Evolutionary conservation across 2,329 filamentous ascomycete species (phyloP), one percentile per base, ranked within the genome.

Genomic region (Microthyrium microscopicum): DNA sequence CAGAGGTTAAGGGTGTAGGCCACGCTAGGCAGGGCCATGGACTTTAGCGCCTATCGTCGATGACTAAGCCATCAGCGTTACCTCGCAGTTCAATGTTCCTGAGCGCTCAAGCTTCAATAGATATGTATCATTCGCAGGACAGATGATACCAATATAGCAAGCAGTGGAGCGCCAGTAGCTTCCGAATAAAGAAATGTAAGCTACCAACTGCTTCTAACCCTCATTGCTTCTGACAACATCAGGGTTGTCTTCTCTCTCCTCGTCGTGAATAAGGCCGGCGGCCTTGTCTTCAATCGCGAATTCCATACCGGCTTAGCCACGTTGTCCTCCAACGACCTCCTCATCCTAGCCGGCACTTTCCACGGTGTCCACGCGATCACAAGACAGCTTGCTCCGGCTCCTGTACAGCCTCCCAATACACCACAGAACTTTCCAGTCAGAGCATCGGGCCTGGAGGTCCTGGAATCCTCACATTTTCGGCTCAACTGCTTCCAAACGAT

Each of bases 201-300:
- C n/a, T n/a, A n/a, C n/a, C n/a, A n/a, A n/a, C n/a, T n/a, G n/a
- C n/a, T n/a, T n/a, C n/a, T n/a, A n/a, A n/a, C n/a, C n/a, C n/a
- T n/a, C n/a, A n/a, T n/a, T n/a, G n/a, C n/a, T n/a, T n/a, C n/a
- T n/a, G n/a, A n/a, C n/a, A n/a, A n/a, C n/a, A n/a, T 26, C 45
- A 95, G 85, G 89, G 81, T 84, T 44, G 79, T 98, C 55, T 89
- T 91, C 57, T 76, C 85, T 38, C 77, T 98, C 51, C 84, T 95
- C 54, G 78, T 98, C 54, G 93, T 98, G 64, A 95, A 94, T 67
- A 98, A 98, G 68, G 85, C 89, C 42, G 89, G 85, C 39, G 89
- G 89, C 47, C 70, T 98, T 34, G 77, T 98, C 57, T 98, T 92
- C 66, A 87, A 95, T 59, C 82, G 84, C 46, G 81, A 83, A 50